Conservation (phyloP, 352 stramenopile species). For the Pythium apleroticum region DNA sequence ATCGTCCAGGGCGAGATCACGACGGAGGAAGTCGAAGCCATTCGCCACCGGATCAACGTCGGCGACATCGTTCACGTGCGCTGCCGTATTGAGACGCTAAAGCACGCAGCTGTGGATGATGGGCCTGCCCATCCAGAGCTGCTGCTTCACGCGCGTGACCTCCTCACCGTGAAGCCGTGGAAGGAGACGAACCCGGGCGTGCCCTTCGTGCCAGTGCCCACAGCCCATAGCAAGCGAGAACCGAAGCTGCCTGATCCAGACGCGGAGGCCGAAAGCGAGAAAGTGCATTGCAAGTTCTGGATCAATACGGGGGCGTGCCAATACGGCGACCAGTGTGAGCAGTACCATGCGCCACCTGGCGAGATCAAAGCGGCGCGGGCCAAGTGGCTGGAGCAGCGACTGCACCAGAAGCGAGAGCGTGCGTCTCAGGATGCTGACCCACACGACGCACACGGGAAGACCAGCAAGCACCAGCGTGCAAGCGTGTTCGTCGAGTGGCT, state of each 20-base stretch:
- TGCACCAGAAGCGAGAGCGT: constrained; percentile 57
- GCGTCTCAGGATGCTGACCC: constrained; percentile 61
- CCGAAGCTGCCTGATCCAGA: background rate
- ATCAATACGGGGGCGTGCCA: constrained; percentile 81
- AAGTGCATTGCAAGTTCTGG: constrained; percentile 76
- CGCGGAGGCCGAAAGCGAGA: background rate
- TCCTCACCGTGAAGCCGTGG: constrained; percentile 40
- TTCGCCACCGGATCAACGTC: constrained; percentile 61
- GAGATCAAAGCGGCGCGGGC: constrained; percentile 53
- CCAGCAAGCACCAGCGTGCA: constrained; percentile 65
- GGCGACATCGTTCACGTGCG: constrained; percentile 65
- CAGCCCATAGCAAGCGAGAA: constrained; percentile 26
- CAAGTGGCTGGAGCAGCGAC: constrained; percentile 61
- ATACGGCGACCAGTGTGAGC: constrained; percentile 60
- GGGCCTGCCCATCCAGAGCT: background rate
- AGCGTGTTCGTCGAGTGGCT: constrained; percentile 79
- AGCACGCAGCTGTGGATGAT: constrained; percentile 3
- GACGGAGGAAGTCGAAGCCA: constrained; percentile 56
- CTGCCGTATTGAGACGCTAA: constrained; percentile 56
- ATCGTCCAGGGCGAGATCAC: constrained; percentile 69
- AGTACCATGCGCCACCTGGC: constrained; percentile 47
- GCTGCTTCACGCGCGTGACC: constrained; percentile 24
- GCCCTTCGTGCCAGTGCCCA: constrained; percentile 60
- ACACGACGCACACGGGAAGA: constrained; percentile 70
- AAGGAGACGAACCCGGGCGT: constrained; percentile 46